Conservation (phyloP, 1,139 yeast species). For the Saccharomyces hybrid region DNA sequence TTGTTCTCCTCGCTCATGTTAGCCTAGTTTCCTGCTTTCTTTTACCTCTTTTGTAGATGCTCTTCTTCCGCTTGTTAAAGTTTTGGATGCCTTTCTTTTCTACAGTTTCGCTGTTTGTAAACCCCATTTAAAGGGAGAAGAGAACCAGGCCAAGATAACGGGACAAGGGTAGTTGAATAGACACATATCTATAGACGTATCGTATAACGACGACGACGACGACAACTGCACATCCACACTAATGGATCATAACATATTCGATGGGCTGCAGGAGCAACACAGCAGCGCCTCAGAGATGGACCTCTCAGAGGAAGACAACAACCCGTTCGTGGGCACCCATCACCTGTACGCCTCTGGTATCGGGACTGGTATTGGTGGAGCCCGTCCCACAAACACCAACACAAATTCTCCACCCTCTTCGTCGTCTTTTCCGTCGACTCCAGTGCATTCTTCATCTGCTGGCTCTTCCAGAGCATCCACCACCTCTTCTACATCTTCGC, state of each 20-base stretch:
- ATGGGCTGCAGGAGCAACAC: neutral
- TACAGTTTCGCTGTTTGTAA: neutral
- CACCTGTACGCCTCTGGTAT: slow-evolving; percentile 39
- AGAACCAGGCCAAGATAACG: neutral
- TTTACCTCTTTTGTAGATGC: neutral
- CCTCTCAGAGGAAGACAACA: slow-evolving; percentile 41
- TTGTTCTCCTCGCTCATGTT: neutral
- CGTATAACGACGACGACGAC: neutral
- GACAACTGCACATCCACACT: neutral
- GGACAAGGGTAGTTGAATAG: neutral
- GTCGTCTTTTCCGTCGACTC: neutral
- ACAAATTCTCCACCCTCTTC: neutral
- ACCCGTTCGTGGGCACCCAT: slow-evolving; percentile 40
- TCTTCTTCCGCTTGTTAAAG: neutral
- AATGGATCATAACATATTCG: neutral
- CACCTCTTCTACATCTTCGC: neutral
- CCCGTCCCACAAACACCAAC: neutral
- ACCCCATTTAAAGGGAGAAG: neutral
- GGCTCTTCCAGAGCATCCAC: neutral
- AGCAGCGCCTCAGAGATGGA: neutral
- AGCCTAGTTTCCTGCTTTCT: neutral
- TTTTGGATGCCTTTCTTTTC: neutral
- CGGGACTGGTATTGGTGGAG: slow-evolving; percentile 4
- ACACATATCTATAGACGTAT: neutral
- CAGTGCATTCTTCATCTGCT: slow-evolving; percentile 1